Evolutionary conservation across 2,329 filamentous ascomycete species (phyloP).

Genomic region (Cryoendolithus antarcticus): DNA sequence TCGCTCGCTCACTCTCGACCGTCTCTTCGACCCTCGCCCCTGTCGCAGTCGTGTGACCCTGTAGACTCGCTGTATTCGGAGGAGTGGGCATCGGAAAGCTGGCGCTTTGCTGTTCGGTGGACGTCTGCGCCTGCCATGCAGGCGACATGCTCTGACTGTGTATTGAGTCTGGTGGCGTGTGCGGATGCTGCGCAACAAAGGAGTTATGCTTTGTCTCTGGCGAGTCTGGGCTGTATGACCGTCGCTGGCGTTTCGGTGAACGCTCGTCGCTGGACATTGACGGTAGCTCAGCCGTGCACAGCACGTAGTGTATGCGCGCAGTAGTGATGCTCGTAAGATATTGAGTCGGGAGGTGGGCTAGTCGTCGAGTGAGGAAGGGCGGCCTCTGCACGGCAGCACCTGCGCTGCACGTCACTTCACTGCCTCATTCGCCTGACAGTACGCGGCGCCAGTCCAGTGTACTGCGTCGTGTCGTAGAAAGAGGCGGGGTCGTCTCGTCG

Average conservation of each 20-base stretch:
- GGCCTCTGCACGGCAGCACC: no score
- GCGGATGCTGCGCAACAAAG: constrained; percentile 24
- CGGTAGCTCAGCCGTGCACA: not conserved
- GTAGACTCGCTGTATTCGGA: constrained; percentile 27
- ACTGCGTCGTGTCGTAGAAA: no score
- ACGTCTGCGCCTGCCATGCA: constrained; percentile 26
- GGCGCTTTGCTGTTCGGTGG: constrained; percentile 8
- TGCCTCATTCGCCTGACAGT: no score
- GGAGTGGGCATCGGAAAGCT: constrained; percentile 26
- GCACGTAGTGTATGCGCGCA: no score
- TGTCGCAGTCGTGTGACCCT: constrained; percentile 15
- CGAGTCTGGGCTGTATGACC: constrained; percentile 34
- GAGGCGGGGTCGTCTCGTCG: no score
- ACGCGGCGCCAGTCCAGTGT: no score
- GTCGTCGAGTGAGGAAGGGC: not conserved
- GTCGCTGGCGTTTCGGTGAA: constrained; percentile 24
- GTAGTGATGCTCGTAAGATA: no score
- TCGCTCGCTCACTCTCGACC: constrained; percentile 15
- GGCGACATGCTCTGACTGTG: constrained; percentile 28
- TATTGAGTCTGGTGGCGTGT: constrained; percentile 37
- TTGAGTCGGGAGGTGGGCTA: not conserved
- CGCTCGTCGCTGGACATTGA: constrained; percentile 23
- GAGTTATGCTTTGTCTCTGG: constrained; percentile 30
- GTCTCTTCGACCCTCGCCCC: constrained; percentile 13
- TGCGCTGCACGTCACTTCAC: no score